phyloP scores from a whole-genome alignment of 2,329 filamentous ascomycete genomes.

The Aspergillus vadensis region DNA sequence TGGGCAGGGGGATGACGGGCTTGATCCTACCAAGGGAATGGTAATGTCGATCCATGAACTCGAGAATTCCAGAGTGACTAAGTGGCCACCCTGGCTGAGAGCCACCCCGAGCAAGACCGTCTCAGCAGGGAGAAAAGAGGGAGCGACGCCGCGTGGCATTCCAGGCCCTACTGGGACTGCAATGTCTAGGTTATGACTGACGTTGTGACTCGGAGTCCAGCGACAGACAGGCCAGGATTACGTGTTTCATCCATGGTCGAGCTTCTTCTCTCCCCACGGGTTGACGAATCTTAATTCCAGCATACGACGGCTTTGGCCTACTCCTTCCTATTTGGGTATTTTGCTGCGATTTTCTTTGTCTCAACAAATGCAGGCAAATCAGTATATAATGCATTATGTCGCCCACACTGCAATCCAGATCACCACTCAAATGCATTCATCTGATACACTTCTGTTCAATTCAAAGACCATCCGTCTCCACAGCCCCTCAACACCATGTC shows the following conservation, averaged over 20 bases:
- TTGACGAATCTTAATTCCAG: slow-evolving; percentile 2
- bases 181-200: slow-evolving; percentile 1
- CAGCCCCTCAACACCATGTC: background rate
- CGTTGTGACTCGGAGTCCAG: slow-evolving; percentile 1
- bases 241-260: background rate
- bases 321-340: background rate
- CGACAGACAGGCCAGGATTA: background rate
- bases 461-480: background rate
- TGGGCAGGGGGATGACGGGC: background rate
- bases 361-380: background rate
- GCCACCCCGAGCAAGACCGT: background rate
- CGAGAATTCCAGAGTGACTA: background rate
- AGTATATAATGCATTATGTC: background rate
- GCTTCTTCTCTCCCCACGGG: background rate
- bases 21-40: background rate
- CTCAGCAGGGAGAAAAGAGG: background rate
- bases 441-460: background rate
- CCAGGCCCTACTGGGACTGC: background rate
- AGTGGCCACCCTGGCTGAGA: slow-evolving; percentile 4
- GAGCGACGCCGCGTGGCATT: slow-evolving; percentile 1
- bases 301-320: background rate
- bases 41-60: slow-evolving; percentile 1
- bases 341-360: background rate
- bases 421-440: background rate
- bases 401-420: background rate